These are phyloP conservation scores for Pichia exigua DNA, from an alignment of 805 yeast genomes.

Conservation along the genomic window DNA sequence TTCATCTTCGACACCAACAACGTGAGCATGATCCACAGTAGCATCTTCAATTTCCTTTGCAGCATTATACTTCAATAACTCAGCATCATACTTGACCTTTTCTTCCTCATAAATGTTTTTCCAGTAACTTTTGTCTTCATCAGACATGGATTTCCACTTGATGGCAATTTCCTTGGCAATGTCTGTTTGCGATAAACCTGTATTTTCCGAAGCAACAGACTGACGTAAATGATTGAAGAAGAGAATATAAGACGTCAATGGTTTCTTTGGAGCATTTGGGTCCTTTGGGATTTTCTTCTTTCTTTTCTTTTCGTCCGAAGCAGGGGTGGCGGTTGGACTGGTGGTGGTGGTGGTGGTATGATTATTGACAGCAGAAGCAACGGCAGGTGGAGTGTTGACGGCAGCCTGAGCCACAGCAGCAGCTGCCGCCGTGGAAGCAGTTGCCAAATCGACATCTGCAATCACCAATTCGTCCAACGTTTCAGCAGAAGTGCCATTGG, in stretches of 20 bases:
- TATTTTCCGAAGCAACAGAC: constrained; percentile 61
- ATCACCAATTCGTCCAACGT: background rate
- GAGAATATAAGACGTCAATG: constrained; percentile 78
- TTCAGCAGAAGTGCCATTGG: background rate
- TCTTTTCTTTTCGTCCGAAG: background rate
- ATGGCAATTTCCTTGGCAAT: constrained; percentile 72
- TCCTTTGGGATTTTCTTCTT: constrained; percentile 35
- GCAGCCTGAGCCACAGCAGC: constrained; percentile 7
- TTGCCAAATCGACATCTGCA: background rate
- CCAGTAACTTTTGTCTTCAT: constrained; percentile 66
- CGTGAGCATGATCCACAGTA: background rate
- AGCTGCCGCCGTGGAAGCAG: background rate
- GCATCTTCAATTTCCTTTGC: background rate
- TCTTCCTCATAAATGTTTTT: constrained; percentile 49
- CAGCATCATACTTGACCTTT: constrained; percentile 30
- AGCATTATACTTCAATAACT: constrained; percentile 22
- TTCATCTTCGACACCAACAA: background rate
- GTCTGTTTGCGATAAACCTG: constrained; percentile 65
- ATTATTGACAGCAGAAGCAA: too few relatives aligned
- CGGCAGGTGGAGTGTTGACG: background rate
- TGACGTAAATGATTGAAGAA: constrained; percentile 72
- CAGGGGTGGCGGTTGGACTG: background rate
- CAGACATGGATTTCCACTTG: constrained; percentile 68
- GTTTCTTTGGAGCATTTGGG: constrained; percentile 94
- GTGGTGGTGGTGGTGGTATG: too few relatives aligned